These are phyloP conservation scores for Trametes pubescens DNA, from an alignment of 1,284 basidiomycete genomes.

Conservation along the genomic window DNA sequence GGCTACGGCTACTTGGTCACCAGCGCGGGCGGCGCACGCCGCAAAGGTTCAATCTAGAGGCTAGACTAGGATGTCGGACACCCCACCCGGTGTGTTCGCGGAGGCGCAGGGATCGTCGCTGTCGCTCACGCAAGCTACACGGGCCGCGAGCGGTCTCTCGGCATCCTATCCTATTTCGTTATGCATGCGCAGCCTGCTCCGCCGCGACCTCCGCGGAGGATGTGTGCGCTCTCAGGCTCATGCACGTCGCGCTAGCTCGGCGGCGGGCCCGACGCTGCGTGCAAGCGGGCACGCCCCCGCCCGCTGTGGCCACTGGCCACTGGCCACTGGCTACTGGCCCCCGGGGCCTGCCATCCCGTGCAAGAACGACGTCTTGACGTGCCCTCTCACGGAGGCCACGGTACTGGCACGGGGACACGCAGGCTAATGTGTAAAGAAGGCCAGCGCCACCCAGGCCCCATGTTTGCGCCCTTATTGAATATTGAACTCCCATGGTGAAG, in stretches of 20 bases:
- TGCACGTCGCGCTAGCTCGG: background rate
- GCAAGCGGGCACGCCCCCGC: background rate
- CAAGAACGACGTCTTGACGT: constrained; percentile 11
- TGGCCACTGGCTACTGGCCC: too few relatives aligned
- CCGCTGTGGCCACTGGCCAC: background rate
- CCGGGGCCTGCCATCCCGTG: background rate
- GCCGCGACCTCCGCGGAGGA: constrained; percentile 4
- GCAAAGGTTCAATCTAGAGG: background rate
- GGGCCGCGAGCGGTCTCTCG: background rate
- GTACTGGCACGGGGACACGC: background rate
- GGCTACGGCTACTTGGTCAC: constrained; percentile 4
- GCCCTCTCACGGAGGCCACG: constrained; percentile 10
- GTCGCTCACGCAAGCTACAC: constrained; percentile 6
- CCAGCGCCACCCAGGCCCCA: background rate
- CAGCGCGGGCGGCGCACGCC: background rate
- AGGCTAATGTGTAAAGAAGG: constrained; percentile 14
- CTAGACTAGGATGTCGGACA: background rate
- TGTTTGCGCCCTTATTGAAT: background rate
- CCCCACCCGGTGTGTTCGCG: constrained; percentile 1
- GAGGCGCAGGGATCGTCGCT: constrained; percentile 10
- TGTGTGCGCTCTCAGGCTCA: background rate
- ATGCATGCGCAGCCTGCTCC: background rate
- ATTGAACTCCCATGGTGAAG: background rate
- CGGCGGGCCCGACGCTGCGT: constrained; percentile 3
- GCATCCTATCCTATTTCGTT: background rate